Evolutionary conservation across 2,329 filamentous ascomycete genomes (phyloP).

Genomic region (Coniella lustricola): DNA sequence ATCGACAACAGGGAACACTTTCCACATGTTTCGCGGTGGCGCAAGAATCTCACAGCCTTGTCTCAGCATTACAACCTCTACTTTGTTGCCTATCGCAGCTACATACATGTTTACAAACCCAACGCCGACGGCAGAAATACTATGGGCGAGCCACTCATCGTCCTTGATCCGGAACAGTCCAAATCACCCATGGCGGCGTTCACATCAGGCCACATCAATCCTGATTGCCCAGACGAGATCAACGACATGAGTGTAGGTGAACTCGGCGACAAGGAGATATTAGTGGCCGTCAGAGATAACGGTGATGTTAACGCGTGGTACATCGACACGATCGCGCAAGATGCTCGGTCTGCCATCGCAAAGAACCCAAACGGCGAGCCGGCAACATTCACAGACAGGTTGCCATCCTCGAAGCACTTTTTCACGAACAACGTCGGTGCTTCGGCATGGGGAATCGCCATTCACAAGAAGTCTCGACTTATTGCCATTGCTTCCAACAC

Average conservation of each 20-base stretch:
- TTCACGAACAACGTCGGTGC: conserved; percentile 68
- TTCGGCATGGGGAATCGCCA: conserved; percentile 83
- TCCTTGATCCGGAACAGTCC: conserved; percentile 28
- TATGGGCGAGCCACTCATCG: conserved; percentile 43
- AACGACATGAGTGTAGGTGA: conserved; percentile 65
- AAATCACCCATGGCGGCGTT: conserved; percentile 7
- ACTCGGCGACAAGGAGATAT: conserved; percentile 61
- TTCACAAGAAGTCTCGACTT: conserved; percentile 73
- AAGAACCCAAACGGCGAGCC: not conserved
- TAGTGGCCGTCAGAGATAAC: conserved; percentile 64
- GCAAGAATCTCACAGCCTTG: conserved; percentile 51
- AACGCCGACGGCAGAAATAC: conserved; percentile 37
- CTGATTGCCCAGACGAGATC: conserved; percentile 48
- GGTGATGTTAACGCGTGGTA: conserved; percentile 70
- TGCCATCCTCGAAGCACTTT: conserved; percentile 39
- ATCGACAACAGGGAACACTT: conserved; percentile 14
- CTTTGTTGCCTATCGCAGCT: conserved; percentile 50
- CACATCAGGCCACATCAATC: conserved; percentile 22
- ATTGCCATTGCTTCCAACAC: conserved; percentile 82
- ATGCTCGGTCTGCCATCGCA: conserved; percentile 28
- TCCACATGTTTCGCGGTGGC: conserved; percentile 24
- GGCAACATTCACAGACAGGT: not conserved
- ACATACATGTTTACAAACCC: conserved; percentile 51
- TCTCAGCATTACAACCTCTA: conserved; percentile 57
- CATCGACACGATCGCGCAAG: conserved; percentile 44